Percentiles rank a stretch among this genome's conserved stretches.
These are phyloP conservation scores for Solanum gandarillasii DNA, from an alignment of 257 asterid genomes.

Conservation along the genomic window DNA sequence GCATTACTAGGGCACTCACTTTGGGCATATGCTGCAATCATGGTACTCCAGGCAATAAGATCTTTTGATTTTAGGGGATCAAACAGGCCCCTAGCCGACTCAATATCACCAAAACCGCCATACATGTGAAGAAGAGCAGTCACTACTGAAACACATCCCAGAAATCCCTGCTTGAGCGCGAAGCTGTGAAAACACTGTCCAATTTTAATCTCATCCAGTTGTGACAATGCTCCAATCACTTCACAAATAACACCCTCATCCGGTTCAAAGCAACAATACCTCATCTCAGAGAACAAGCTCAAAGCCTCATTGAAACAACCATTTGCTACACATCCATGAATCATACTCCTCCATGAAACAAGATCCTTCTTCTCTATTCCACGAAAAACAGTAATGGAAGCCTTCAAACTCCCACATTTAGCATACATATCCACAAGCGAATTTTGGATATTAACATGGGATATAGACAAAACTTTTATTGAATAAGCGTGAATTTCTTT, in stretches of 20 bases:
- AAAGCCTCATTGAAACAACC: conserved; percentile 27
- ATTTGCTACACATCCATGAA: conserved; percentile 41
- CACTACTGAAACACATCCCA: conserved; percentile 19
- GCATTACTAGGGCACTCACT: conserved; percentile 32
- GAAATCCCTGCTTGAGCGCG: conserved; percentile 42
- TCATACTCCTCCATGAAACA: conserved; percentile 69
- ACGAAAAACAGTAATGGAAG: conserved; percentile 34
- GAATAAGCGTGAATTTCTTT: conserved; percentile 60
- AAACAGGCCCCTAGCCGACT: conserved; percentile 42
- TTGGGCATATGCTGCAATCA: conserved; percentile 53
- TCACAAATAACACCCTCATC: conserved; percentile 44
- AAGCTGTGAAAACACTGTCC: conserved; percentile 46
- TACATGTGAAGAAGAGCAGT: conserved; percentile 62
- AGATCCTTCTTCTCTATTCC: conserved; percentile 46
- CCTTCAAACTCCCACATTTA: conserved; percentile 41
- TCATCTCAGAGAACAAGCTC: conserved; percentile 37
- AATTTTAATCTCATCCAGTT: conserved; percentile 15
- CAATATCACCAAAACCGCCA: conserved; percentile 42
- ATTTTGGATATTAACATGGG: conserved; percentile 31
- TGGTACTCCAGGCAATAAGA: conserved; percentile 68
- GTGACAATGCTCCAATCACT: conserved; percentile 39
- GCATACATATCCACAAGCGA: conserved; percentile 56
- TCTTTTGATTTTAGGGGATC: conserved; percentile 42
- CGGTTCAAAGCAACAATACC: conserved; percentile 19
- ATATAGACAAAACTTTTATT: conserved; percentile 23